Evolutionary conservation across 139 green algal species (phyloP).

Genomic region (Chlamydomonas incerta): DNA sequence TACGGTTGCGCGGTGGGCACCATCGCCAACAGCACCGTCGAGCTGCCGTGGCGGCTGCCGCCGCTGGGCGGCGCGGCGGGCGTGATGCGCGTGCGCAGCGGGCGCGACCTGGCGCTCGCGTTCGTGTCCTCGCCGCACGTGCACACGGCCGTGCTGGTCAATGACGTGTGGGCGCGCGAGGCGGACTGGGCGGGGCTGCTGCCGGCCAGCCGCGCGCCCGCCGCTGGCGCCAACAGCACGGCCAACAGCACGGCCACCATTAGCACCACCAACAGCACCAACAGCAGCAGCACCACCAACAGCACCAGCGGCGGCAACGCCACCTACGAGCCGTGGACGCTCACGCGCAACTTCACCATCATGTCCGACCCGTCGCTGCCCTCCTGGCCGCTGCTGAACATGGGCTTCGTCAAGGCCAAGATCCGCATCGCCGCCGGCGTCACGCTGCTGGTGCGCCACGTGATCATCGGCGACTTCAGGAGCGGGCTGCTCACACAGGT

Average conservation of each 20-base stretch:
- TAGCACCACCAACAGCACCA: too few relatives aligned
- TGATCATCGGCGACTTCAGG: not conserved
- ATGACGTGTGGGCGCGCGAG: not conserved
- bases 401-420: constrained; percentile 14
- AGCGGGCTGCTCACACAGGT: constrained; percentile 8
- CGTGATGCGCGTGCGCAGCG: not conserved
- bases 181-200: constrained; percentile 20
- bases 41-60: constrained; percentile 3
- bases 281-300: too few relatives aligned
- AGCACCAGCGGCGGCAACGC: too few relatives aligned
- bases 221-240: not conserved
- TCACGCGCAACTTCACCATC: not conserved
- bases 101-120: not conserved
- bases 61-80: too few relatives aligned
- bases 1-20: not conserved
- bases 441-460: not conserved
- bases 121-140: not conserved
- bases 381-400: constrained; percentile 13
- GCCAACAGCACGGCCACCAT: not conserved
- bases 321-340: not conserved
- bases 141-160: not conserved
- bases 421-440: constrained; percentile 6
- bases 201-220: too few relatives aligned
- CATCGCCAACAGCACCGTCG: not conserved
- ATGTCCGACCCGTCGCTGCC: not conserved